Evolutionary conservation across 805 yeast species (phyloP), one percentile per base, ranked within the genome.

Genomic region (Metschnikowia arizonensis): DNA sequence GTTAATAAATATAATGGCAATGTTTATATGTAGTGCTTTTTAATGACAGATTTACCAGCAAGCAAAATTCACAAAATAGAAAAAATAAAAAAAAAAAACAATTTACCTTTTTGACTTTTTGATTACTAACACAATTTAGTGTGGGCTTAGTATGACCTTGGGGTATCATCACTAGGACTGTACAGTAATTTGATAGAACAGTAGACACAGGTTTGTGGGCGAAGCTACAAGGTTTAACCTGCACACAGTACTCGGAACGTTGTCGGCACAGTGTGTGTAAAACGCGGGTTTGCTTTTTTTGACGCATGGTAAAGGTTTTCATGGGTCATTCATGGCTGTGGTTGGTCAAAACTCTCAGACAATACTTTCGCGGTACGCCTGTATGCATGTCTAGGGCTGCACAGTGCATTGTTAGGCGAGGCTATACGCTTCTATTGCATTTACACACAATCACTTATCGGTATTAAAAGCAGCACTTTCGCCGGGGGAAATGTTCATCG

Each of bases 401-500:
- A 37, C 15, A 17, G 25, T 37, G 40, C 40, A 37, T 36, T 26
- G 32, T 12, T 30, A 39, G 42, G 42, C 42, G 42, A 39, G 21
- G 19, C 15, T n/a, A 17, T 30, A 30, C 42, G 42, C 42, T 30
- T 39, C 42, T 33, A 39, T 30, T 39, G 42, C 34, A 38, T 21
- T 30, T 21, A 28, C 32, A 14, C 42, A 12, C 14, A 5, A 10
- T 17, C 28, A 19, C 42, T 7, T 9, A 9, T 23, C 29, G 26
- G 26, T 39, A 39, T 39, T 39, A 30, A 39, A n/a, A 39, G 35
- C 26, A 10, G 34, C 29, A 2, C 11, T 23, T 24, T 17, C 25
- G 29, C 40, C 33, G n/a, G 18, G 24, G 25, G 39, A n/a, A 28
- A 26, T 28, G 9, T 18, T 7, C 12, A 5, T 37, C 32, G 37